Conservation (phyloP, 176 grass and related monocot species). For the Zea mays region DNA sequence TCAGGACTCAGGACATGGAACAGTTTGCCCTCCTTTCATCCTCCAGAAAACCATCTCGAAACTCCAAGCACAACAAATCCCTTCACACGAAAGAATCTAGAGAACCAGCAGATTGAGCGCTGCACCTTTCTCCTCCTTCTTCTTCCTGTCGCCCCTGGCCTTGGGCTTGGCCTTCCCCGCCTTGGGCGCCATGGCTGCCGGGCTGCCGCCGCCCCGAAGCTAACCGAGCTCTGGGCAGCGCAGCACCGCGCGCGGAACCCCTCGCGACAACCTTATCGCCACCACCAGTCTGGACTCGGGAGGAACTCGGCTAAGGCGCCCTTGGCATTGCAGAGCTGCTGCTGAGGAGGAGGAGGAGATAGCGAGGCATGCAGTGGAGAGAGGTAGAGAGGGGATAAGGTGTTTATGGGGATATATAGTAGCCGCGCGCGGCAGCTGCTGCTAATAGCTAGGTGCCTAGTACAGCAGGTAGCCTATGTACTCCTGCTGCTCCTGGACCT, state of each 20-base stretch:
- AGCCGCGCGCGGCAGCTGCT: not conserved
- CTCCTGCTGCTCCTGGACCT: constrained; percentile 24
- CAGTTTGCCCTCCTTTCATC: not conserved
- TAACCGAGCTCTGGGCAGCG: not conserved
- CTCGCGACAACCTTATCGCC: constrained; percentile 6
- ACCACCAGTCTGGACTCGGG: not conserved
- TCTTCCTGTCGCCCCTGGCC: constrained; percentile 94
- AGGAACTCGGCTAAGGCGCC: constrained; percentile 9
- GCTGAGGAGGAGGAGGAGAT: not conserved
- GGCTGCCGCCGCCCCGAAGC: constrained; percentile 2
- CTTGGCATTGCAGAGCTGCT: constrained; percentile 40
- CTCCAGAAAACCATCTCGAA: not conserved
- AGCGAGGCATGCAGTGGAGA: constrained; percentile 41
- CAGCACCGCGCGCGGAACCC: not conserved
- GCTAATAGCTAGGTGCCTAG: not conserved
- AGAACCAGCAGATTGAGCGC: not conserved
- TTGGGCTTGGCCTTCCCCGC: constrained; percentile 82
- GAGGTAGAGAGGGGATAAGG: constrained; percentile 54
- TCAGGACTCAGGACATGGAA: not conserved
- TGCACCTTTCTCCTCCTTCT: constrained; percentile 94
- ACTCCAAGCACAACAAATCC: not conserved
- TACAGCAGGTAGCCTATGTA: not conserved
- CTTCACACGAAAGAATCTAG: not conserved
- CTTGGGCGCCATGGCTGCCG: constrained; percentile 80
- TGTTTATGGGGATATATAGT: constrained; percentile 39